phyloP scores from a whole-genome alignment of 345 rosid genomes.

The Eucalyptus marginata region DNA sequence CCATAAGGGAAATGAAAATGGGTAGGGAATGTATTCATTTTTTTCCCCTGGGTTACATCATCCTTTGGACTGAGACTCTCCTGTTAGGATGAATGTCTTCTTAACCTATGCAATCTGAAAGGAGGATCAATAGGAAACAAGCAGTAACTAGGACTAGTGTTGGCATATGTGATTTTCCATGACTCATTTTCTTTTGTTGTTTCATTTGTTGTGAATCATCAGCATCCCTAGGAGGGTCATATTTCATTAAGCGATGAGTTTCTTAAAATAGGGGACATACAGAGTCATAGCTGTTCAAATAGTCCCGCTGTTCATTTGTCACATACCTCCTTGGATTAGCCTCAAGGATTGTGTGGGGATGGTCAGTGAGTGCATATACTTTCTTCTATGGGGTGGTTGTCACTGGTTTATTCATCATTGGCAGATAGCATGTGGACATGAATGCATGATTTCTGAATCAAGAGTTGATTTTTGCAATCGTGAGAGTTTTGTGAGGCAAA shows the following conservation, averaged over 20 bases:
- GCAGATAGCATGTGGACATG: background rate
- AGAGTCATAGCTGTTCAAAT: background rate
- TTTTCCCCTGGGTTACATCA: background rate
- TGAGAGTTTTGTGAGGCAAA: background rate
- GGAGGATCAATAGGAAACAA: background rate
- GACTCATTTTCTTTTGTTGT: background rate
- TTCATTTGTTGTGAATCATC: background rate
- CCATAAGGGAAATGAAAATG: slow-evolving; percentile 24
- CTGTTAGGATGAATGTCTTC: background rate
- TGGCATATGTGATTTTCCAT: background rate
- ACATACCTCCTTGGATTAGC: background rate
- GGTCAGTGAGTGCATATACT: background rate
- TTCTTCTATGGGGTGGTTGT: background rate
- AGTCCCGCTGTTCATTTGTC: background rate
- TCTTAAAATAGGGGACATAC: background rate
- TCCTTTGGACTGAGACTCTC: background rate
- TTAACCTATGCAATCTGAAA: background rate
- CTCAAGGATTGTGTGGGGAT: background rate
- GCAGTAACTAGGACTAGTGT: background rate
- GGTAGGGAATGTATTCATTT: background rate
- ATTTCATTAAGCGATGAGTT: background rate
- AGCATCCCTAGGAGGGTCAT: background rate
- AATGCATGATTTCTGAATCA: background rate
- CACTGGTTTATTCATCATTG: background rate
- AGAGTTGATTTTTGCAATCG: background rate